Evolutionary conservation across 228 moss, liverwort and hornwort species (phyloP), one percentile per base, ranked within the genome.

Genomic region (Sphagnum magellanicum): DNA sequence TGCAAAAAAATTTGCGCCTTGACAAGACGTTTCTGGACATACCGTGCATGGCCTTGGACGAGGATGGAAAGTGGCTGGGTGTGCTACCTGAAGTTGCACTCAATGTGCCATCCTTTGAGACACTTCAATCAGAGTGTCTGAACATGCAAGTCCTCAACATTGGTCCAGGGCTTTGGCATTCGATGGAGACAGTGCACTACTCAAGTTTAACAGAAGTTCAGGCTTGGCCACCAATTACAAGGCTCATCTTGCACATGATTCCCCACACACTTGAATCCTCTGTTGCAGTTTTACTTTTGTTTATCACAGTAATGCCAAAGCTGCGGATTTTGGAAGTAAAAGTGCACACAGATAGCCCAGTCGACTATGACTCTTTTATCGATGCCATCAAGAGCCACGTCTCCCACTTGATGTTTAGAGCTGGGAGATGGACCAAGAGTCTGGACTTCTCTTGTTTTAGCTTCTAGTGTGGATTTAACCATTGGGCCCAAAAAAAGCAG

Each of bases 31-130:
- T 87, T 49, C 7, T 87, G 63, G 87, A 87, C 65, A 74, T 87
- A 11, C 87, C 87, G 4, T 87, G 87, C 73, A 76, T 87, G 87
- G 78, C 76, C 53, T 71, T 87, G 4, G 76, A 70, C 13, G 87
- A 83, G 50, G 80, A 81, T 4, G 87, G 83, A 11, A 74, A 63
- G 6, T 87, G 80, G 83, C 62, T 78, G 68, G 83, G 87, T 4
- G 78, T 87, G 4, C 8, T 81, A 14, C 68, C 78, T 1, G 71
- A 71, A 52, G 32, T 86, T 1, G 68, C 80, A 3, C 66, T 81
- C 11, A 64, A 50, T 0, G 61, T 87, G 5, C 87, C 87, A 1
- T 4, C 0, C 5, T 48, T 87, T 0, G 1, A 55, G 12, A 12
- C 12, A 8, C 12, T 55, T 8, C 9, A 12, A 12, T 12, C 12